Percentiles rank a stretch among this genome's conserved stretches.
These are phyloP conservation scores for Trametes cinnabarina DNA, from an alignment of 768 basidiomycete species.

Conservation along the genomic window DNA sequence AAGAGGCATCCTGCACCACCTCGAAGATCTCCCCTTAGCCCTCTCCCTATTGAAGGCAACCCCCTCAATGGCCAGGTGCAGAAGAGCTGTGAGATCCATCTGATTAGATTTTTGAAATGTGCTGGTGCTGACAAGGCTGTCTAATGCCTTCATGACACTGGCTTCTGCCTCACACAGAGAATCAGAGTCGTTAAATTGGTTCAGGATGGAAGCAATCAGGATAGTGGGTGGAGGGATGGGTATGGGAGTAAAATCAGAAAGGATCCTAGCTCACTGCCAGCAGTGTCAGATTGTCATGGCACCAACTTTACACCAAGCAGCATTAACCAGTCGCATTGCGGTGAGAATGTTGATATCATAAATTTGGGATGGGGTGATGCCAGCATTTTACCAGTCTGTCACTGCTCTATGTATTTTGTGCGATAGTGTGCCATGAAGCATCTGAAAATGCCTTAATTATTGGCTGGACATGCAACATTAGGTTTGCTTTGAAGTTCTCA, in stretches of 20 bases:
- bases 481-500: conserved; percentile 33
- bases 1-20: neutral
- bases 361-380: conserved; percentile 23
- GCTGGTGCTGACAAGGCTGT: neutral
- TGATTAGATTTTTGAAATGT: neutral
- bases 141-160: neutral
- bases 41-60: neutral
- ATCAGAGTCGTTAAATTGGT: neutral
- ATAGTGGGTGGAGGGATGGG: neutral
- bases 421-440: conserved; percentile 39
- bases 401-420: conserved; percentile 23
- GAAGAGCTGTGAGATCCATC: neutral
- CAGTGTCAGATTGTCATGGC: conserved; percentile 35
- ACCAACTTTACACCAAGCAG: conserved; percentile 33
- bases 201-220: neutral
- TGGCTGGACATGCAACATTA: conserved; percentile 38
- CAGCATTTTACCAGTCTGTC: neutral
- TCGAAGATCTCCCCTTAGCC: neutral
- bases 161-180: neutral
- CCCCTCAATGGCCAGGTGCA: neutral
- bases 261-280: conserved; percentile 25
- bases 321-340: conserved; percentile 33
- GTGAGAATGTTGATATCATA: conserved; percentile 38
- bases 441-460: conserved; percentile 36
- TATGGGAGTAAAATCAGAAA: neutral